phyloP scores from a whole-genome alignment of 2,329 filamentous ascomycete genomes.

The Pyrenophora tritici-repentis region DNA sequence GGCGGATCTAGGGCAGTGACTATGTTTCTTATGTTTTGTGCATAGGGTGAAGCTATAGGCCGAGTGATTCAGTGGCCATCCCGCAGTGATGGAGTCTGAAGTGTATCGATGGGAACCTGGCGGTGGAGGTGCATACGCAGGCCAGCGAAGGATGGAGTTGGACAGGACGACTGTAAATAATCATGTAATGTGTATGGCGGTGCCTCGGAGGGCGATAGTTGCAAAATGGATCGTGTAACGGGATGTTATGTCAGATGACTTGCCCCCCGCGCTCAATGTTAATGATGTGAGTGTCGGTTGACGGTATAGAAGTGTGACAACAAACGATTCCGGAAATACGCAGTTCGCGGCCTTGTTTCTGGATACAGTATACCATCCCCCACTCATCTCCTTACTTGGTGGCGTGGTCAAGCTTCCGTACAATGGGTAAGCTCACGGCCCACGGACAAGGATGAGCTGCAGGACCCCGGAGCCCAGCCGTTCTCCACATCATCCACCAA shows the following conservation, averaged over 20 bases:
- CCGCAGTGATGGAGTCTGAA: too few relatives aligned
- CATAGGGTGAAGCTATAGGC: too few relatives aligned
- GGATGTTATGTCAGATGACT: background rate
- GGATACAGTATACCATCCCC: conserved; percentile 24
- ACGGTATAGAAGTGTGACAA: too few relatives aligned
- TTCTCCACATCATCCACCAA: conserved; percentile 28
- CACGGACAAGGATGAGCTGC: conserved; percentile 17
- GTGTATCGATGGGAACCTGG: too few relatives aligned
- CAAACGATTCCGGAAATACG: too few relatives aligned
- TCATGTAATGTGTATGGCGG: too few relatives aligned
- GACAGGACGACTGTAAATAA: too few relatives aligned
- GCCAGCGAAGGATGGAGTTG: too few relatives aligned
- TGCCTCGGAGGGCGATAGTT: too few relatives aligned
- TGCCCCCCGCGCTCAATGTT: too few relatives aligned
- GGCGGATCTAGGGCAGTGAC: background rate
- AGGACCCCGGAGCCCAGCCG: conserved; percentile 26
- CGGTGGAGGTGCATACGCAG: too few relatives aligned
- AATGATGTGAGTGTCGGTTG: background rate
- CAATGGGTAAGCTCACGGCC: conserved; percentile 17
- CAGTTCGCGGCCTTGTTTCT: conserved; percentile 13
- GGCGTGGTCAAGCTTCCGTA: conserved; percentile 32
- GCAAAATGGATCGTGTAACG: background rate
- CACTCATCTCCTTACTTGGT: conserved; percentile 12
- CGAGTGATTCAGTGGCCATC: too few relatives aligned
- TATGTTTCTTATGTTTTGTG: background rate